Evolutionary conservation across 2,329 filamentous ascomycete species (phyloP), one percentile per base, ranked within the genome.

Genomic region (Didymella exigua): DNA sequence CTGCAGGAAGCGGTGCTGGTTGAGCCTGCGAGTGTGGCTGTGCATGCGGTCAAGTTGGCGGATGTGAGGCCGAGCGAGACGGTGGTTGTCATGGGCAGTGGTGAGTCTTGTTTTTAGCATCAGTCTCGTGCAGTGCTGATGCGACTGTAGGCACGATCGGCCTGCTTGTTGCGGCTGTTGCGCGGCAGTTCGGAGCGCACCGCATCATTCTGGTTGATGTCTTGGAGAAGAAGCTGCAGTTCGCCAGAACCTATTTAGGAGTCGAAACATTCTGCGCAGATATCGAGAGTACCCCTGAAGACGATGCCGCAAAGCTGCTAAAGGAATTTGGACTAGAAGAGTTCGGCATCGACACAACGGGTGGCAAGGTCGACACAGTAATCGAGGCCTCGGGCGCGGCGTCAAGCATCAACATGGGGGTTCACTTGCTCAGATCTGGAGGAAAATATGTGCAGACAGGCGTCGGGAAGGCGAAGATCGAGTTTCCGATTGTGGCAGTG

Each of bases 381-480:
- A 83, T 98, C 74, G 93, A 98, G 78, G 96, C 92, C 79, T 97
- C 93, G 0, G 93, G 93, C 40, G 91, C 96, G 8, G 91, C 96
- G 79, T 90, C 87, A 76, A 93, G 89, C 73, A 89, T 97, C 65
- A 86, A 89, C 4, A 83, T 89, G 21, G 91, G 92, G 38, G 91
- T 97, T 71, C 91, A 91, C 84, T 86, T 90, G 14, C 83, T 89
- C 71, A 92, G 92, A 77, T 96, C 96, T 66, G 93, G 93, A 59
- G 93, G 93, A 62, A 96, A 95, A 78, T 93, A 96, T 53, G 96
- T 97, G 72, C 89, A 97, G 62, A 95, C 96, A 60, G 93, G 93
- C 19, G 91, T 97, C 9, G 93, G 93, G 61, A 91, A 89, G 81
- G 90, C 92, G 73, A 90, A 96, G 81, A 92, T 97, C 79, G 91